These are phyloP conservation scores for Fusarium sp. DNA, from an alignment of 2,329 filamentous ascomycete genomes.

Conservation along the genomic window DNA sequence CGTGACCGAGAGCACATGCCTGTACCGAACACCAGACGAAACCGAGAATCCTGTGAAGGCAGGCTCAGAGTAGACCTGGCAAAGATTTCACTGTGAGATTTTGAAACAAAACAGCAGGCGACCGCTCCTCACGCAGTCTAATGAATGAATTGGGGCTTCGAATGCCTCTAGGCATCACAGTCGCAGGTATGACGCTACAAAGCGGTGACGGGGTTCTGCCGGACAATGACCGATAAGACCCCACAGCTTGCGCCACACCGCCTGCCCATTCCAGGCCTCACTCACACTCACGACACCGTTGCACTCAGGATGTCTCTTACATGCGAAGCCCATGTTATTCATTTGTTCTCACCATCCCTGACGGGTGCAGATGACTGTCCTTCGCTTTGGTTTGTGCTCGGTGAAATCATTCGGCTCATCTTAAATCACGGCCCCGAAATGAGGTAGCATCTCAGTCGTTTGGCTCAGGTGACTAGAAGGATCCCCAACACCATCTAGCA, in stretches of 20 bases:
- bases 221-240: conserved; percentile 39
- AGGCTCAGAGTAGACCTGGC: not conserved
- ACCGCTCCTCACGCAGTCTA: conserved; percentile 6
- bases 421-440: conserved; percentile 10
- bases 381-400: not conserved
- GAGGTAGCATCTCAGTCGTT: conserved; percentile 14
- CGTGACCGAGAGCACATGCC: conserved; percentile 43
- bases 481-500: conserved; percentile 11
- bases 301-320: conserved; percentile 29
- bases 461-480: not conserved
- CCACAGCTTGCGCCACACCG: conserved; percentile 30
- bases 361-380: not conserved
- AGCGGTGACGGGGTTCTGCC: conserved; percentile 45
- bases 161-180: conserved; percentile 41
- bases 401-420: not conserved
- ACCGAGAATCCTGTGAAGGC: not conserved
- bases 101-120: not conserved
- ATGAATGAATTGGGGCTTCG: conserved; percentile 14
- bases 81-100: not conserved
- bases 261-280: conserved; percentile 36
- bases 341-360: not conserved
- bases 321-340: not conserved
- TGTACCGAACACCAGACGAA: conserved; percentile 3
- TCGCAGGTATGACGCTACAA: conserved; percentile 44
- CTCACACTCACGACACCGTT: conserved; percentile 45